These are phyloP conservation scores for Isoetes taiwanensis DNA, from an alignment of 75 land plant species.

Conservation along the genomic window DNA sequence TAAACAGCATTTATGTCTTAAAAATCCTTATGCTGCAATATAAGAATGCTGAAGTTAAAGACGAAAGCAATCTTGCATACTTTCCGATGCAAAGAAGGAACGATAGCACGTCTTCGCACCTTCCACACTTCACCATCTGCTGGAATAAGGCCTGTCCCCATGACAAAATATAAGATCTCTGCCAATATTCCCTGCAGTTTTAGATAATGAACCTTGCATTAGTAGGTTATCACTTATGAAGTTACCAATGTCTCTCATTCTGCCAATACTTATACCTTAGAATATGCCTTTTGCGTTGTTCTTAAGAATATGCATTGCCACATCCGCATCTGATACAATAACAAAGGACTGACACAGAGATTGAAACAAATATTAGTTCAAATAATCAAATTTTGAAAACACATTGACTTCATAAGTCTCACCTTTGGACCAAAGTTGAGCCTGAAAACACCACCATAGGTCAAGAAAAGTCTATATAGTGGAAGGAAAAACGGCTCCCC, in stretches of 20 bases:
- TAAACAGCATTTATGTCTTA: not conserved
- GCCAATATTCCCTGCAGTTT: slow-evolving; percentile 71
- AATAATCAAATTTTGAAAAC: not conserved
- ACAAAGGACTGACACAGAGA: slow-evolving; percentile 87
- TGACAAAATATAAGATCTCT: slow-evolving; percentile 89
- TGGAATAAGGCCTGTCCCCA: slow-evolving; percentile 96
- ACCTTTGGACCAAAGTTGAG: slow-evolving; percentile 94
- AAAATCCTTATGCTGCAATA: not conserved
- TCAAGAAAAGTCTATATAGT: slow-evolving; percentile 57
- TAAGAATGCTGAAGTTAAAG: not conserved
- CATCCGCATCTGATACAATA: slow-evolving; percentile 83
- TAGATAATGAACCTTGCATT: not conserved
- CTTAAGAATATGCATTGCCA: slow-evolving; percentile 71
- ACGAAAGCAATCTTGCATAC: slow-evolving; percentile 16
- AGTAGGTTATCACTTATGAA: no score
- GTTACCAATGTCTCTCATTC: not conserved
- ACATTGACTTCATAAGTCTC: not conserved
- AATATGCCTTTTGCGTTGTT: slow-evolving; percentile 79
- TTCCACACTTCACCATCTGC: slow-evolving; percentile 96
- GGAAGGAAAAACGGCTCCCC: slow-evolving; percentile 88
- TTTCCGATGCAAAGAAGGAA: slow-evolving; percentile 84
- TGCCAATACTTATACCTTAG: slow-evolving; percentile 35
- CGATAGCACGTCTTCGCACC: slow-evolving; percentile 72
- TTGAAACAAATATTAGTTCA: no score
- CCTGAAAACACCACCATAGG: slow-evolving; percentile 86